Evolutionary conservation across 2,329 filamentous ascomycete species (phyloP), one percentile per base, ranked within the genome.

Genomic region (Cercospora sojina): DNA sequence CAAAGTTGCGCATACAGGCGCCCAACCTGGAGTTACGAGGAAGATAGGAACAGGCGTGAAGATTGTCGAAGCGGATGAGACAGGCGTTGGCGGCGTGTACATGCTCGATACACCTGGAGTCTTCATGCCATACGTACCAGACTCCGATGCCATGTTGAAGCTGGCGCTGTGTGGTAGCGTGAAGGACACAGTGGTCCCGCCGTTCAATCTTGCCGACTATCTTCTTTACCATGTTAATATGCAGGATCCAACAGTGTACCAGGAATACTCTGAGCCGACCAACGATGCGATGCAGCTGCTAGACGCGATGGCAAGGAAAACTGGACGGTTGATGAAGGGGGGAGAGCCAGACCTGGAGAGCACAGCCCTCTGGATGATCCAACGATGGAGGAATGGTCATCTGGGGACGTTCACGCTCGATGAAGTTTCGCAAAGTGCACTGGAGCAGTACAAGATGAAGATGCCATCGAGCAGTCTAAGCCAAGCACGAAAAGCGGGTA

Each of bases 21-120:
- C 90, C 10, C 89, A 97, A 74, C 93, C 95, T 2, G 95, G 95
- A 51, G 85, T 98, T 5, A 99, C 95, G 64, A 86, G 95, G 67
- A 96, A 93, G 77, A 87, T 99, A 47, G 87, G 88, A 18, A 91
- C 87, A 4, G 75, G 76, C 13, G 93, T 99, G 29, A 94, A 95
- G 74, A 90, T 99, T 70, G 83, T 90, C 35, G 87, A 88, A 43
- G 82, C 78, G 73, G 80, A 84, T 80, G 69, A 81, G 78, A 83
- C 83, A 25, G 83, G 80, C 51, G 78, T 80, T 8, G 81, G 80
- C 3, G 79, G 89, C 51, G 89, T 97, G 5, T 97, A 95, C 77
- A 81, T 98, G 51, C 82, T 96, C 57, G 95, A 99, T 79, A 97
- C 94, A 0, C 95, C 95, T 0, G 95, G 95, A 57, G 93, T 99